Percentiles rank a stretch among this genome's conserved stretches.
Conservation (phyloP, 2,329 filamentous ascomycete genomes). For the Pyricularia sp. region DNA sequence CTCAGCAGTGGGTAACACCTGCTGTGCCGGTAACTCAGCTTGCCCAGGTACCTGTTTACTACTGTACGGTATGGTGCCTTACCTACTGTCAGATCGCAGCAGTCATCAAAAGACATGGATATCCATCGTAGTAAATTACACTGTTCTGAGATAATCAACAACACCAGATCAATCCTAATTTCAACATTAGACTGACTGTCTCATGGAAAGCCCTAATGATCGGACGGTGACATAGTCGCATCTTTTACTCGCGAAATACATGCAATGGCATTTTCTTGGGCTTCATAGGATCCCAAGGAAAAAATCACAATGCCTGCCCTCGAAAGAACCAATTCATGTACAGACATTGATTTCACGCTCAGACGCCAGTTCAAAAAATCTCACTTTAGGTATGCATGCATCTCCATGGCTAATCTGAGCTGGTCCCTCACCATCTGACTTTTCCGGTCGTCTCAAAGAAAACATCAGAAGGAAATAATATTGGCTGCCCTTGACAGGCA, state of each 20-base stretch:
- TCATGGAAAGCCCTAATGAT: background rate
- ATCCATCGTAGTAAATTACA: background rate
- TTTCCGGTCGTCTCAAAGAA: constrained; percentile 37
- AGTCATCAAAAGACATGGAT: background rate
- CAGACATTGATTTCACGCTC: constrained; percentile 67
- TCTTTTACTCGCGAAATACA: background rate
- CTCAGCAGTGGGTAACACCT: background rate
- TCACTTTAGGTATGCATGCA: constrained; percentile 52
- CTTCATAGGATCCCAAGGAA: background rate
- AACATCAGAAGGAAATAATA: constrained; percentile 82
- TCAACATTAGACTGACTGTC: background rate
- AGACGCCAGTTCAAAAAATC: constrained; percentile 64
- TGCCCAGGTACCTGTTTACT: too few relatives aligned
- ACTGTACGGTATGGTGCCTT: too few relatives aligned
- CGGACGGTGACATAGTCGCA: background rate
- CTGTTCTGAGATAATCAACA: background rate
- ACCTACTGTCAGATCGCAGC: background rate
- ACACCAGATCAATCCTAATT: background rate
- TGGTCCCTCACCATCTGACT: background rate
- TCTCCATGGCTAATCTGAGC: background rate
- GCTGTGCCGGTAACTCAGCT: background rate
- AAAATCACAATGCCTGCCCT: constrained; percentile 28
- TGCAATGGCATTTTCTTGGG: background rate
- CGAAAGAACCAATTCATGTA: constrained; percentile 36
- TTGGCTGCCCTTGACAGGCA: constrained; percentile 68